Conservation (phyloP, 2,329 filamentous ascomycete genomes). For the Ophiostoma ips region DNA sequence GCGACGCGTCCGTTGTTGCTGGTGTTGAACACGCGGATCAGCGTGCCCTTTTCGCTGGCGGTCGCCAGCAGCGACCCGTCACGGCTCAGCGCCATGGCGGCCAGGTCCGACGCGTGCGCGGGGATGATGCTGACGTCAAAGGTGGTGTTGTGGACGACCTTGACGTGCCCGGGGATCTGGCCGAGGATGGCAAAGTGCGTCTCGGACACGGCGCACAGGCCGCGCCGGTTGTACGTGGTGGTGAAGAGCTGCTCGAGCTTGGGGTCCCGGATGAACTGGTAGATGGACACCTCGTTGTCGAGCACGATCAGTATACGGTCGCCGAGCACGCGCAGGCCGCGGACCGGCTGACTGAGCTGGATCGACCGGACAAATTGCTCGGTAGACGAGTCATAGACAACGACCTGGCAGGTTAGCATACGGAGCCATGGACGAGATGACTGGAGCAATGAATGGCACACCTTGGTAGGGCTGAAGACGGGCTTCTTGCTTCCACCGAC, state of each 20-base stretch:
- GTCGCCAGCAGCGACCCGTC: constrained; percentile 77
- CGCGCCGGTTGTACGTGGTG: constrained; percentile 72
- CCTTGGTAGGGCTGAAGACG: constrained; percentile 75
- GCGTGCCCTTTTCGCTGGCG: constrained; percentile 80
- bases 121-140: constrained; percentile 87
- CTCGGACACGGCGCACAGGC: constrained; percentile 63
- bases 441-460: too few relatives aligned
- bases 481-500: constrained; percentile 78
- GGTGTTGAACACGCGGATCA: constrained; percentile 76
- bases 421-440: too few relatives aligned
- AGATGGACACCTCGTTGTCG: constrained; percentile 68
- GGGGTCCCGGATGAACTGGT: constrained; percentile 61
- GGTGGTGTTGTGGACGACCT: constrained; percentile 64
- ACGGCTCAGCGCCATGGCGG: constrained; percentile 64
- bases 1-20: constrained; percentile 65
- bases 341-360: constrained; percentile 57
- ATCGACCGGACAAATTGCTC: constrained; percentile 34
- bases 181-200: constrained; percentile 70
- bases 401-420: not conserved
- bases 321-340: constrained; percentile 64
- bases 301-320: constrained; percentile 69
- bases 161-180: constrained; percentile 75
- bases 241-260: constrained; percentile 63
- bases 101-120: constrained; percentile 67
- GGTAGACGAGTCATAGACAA: constrained; percentile 78